A percentile compares a stretch with the other conserved stretches of the same genome.
Conservation (phyloP, 1,139 yeast species). For the Magnusiomyces magnusii region DNA sequence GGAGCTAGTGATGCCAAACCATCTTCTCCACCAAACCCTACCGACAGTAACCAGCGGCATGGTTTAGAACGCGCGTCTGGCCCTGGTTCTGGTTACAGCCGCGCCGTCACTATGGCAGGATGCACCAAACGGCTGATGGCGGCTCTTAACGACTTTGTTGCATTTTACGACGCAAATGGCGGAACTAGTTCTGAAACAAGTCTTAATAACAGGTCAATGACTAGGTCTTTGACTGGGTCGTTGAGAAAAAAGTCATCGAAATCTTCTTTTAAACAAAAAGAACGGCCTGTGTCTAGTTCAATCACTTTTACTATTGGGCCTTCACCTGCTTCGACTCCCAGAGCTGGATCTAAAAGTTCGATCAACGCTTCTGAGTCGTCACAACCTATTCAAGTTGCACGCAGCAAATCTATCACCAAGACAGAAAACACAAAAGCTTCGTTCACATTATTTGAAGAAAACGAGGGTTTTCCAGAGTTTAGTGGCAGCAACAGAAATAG, state of each 20-base stretch:
- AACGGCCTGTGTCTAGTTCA: background rate
- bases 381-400: background rate
- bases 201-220: background rate
- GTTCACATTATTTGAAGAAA: background rate
- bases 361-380: background rate
- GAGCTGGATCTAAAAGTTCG: background rate
- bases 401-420: background rate
- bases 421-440: background rate
- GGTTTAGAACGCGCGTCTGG: background rate
- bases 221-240: background rate
- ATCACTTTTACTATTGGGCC: background rate
- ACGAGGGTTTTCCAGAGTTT: background rate
- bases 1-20: background rate
- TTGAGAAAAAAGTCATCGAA: too few relatives aligned
- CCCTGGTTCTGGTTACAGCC: slow-evolving; percentile 1
- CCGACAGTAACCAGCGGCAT: background rate
- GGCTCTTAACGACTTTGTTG: background rate
- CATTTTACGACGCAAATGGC: slow-evolving; percentile 1
- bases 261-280: background rate
- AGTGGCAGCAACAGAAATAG: background rate
- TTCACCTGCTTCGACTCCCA: background rate
- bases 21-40: background rate
- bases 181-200: background rate
- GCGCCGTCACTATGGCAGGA: background rate
- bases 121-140: slow-evolving; percentile 5